Base-by-base conservation (phyloP, 2,329 filamentous ascomycete species). In the Fusarium irregulare region DNA sequence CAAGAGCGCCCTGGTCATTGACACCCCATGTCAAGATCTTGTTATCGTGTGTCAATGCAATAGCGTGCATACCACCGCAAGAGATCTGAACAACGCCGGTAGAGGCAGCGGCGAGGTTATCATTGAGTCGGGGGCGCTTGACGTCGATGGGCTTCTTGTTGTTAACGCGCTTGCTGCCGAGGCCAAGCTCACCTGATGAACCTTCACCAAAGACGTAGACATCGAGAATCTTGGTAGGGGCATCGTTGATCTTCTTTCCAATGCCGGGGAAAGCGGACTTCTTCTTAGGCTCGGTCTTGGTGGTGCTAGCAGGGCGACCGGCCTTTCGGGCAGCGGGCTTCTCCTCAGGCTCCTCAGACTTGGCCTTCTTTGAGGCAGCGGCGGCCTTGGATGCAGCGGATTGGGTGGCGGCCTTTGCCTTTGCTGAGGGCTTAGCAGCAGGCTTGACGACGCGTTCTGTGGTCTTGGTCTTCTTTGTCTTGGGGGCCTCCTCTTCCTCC, bases 21-120 rank as follows among this genome's bases (percentile, higher is more conserved):
- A 96, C 93, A 56, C 93, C 93, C 93, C 93, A 97, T 28, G 92
- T 94, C 56, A 93, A 82, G 72, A 97, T 92, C 81, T 90, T 90
- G 83, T 94, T 93, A 79, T 95, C 91, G 72, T 90, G 87, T 51
- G 93, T 95, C 55, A 96, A 82, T 5, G 91, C 92, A 67, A 92
- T 84, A 55, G 86, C 89, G 80, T 97, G 93, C 92, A 97, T 95
- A 60, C 92, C 93, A 65, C 93, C 93, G 64, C 91, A 89, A 53
- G 92, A 89, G 60, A 97, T 80, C 79, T 92, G 89, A 4, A 96
- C 92, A 37, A 96, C 87, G 34, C 92, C 92, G 30, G 93, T 84
- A 11, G 91, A 89, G 61, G 88, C 88, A 74, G 80, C 77, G 7
- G 76, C 75, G 14, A 82, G 77, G 56, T 93, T 90, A 71, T 93